These are phyloP conservation scores for Eimeria praecox DNA, from an alignment of 169 alveolate genomes.

Conservation along the genomic window DNA sequence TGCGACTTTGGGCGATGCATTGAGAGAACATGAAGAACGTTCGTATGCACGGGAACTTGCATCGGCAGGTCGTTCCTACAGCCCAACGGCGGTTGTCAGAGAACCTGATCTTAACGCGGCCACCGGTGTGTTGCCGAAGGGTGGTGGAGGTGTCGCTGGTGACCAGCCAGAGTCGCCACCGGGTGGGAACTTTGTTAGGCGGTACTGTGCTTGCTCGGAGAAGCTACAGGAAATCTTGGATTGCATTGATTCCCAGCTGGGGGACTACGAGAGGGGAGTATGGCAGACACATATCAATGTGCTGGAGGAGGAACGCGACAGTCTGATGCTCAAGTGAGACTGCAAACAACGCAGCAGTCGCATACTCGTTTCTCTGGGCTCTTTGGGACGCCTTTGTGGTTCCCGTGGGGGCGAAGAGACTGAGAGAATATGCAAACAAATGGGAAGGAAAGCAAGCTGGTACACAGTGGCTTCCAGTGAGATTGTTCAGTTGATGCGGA, in stretches of 20 bases:
- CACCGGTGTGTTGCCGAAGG: background rate
- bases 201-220: constrained; percentile 80
- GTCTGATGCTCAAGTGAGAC: constrained; percentile 71
- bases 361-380: background rate
- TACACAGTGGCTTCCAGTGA: too few species aligned
- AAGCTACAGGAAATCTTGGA: constrained; percentile 79
- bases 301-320: constrained; percentile 80
- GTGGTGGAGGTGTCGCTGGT: background rate
- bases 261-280: constrained; percentile 77
- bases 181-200: constrained; percentile 16
- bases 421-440: background rate
- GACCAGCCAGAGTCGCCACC: background rate
- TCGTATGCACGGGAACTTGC: constrained; percentile 73
- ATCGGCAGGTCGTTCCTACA: background rate
- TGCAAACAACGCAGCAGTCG: background rate
- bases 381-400: background rate
- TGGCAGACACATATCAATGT: constrained; percentile 80
- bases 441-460: background rate
- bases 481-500: background rate
- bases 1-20: constrained; percentile 26
- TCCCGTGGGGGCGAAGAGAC: background rate
- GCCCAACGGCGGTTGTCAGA: background rate
- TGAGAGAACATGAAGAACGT: constrained; percentile 55
- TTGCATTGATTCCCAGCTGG: constrained; percentile 69
- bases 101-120: background rate